Evolutionary conservation across 208 protist genomes (phyloP), one percentile per base, ranked within the genome.

Genomic region (Trypanosoma scelopori): DNA sequence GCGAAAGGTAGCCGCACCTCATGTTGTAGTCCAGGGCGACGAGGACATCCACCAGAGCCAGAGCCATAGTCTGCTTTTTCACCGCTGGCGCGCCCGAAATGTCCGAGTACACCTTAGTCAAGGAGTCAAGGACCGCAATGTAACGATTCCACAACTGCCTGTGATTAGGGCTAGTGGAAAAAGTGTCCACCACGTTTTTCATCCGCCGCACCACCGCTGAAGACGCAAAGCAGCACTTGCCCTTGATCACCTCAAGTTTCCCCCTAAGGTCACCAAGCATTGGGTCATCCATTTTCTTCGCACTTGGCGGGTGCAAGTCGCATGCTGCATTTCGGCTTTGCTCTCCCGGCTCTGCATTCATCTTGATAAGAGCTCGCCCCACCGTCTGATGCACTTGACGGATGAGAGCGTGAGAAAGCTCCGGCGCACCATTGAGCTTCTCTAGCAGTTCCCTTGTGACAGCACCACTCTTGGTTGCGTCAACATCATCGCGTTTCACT

Each of bases 1-100:
- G 20, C 12, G 69, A 63, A 47, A 84, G 60, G 20, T 65, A 42
- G 5, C 59, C 60, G 2, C 70, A 72, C 13, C 53, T 64, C 39
- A 81, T 15, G 37, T 69, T 79, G 46, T 75, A 85, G 47, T 88
- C 79, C 15, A 76, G 80, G 2, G 80, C 65, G 7, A 83, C 37
- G n/a, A 84, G 57, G 18, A 78, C 78, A 60, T 89, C 82, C 5
- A 89, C 48, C 25, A 89, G 71, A 12, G 80, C 59, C 0, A 86
- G 59, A 3, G 80, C 70, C 16, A 79, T 47, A 20, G 37, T 67
- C 48, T 80, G 71, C 30, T 74, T 73, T 49, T 65, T 57, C 27
- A 16, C 28, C 20, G 16, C 55, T 59, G 62, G 22, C n/a, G 55
- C 51, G 5, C 4, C 50, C 0, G 45, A 50, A 55, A 78, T 16